Conservation (phyloP, 2,329 filamentous ascomycete species). For the Xylogone sp. region DNA sequence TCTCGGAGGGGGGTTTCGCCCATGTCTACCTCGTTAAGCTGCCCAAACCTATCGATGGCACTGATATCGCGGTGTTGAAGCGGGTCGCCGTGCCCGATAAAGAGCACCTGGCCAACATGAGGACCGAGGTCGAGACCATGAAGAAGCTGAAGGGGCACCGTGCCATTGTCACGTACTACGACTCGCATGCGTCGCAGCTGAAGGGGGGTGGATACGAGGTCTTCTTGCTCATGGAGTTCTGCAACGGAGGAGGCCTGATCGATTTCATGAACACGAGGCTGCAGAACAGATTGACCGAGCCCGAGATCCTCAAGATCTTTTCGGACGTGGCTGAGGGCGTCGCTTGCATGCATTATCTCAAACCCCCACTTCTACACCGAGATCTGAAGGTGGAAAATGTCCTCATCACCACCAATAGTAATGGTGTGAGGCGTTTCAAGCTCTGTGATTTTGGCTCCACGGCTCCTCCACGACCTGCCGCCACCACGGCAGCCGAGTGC, state of each 20-base stretch:
- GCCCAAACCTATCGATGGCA: conserved; percentile 47
- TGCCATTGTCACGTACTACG: conserved; percentile 96
- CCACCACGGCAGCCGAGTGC: conserved; percentile 82
- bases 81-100: conserved; percentile 96
- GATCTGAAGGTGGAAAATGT: conserved; percentile 99
- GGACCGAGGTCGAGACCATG: conserved; percentile 99
- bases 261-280: conserved; percentile 99
- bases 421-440: conserved; percentile 76
- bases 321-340: conserved; percentile 93
- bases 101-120: conserved; percentile 90
- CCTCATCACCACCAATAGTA: conserved; percentile 67
- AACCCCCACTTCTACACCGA: conserved; percentile 85
- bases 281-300: conserved; percentile 94
- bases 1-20: conserved; percentile 96
- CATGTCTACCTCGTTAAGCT: conserved; percentile 96
- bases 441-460: conserved; percentile 97
- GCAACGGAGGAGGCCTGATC: conserved; percentile 89
- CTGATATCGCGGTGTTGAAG: conserved; percentile 44
- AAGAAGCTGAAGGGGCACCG: conserved; percentile 97
- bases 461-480: conserved; percentile 77
- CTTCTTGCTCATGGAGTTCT: conserved; percentile 97
- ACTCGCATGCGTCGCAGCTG: conserved; percentile 94
- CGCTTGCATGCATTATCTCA: conserved; percentile 98
- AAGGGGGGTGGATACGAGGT: conserved; percentile 94
- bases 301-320: conserved; percentile 96